Evolutionary conservation across 768 basidiomycete genomes (phyloP), one percentile per base, ranked within the genome.

Genomic region (Austroboletus festivus): DNA sequence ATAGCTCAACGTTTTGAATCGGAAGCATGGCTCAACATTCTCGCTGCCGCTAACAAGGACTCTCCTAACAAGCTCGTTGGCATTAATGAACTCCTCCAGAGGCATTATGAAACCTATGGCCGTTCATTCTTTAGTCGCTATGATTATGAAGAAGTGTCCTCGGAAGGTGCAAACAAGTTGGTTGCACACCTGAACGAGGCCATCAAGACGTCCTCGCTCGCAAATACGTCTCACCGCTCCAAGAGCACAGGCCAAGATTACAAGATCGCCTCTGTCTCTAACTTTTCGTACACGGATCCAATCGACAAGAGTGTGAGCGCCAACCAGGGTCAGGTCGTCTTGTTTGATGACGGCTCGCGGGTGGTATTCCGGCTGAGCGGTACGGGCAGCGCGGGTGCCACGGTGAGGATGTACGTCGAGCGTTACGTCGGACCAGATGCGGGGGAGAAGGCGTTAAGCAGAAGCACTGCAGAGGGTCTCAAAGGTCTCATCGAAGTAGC

Each of bases 121-220:
- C 91, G 96, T 51, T 93, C 86, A 41, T 98, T 96, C 83, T 99
- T 99, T 80, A 94, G 89, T 59, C 87, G 94, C 53, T 98, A 99
- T 70, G 96, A 99, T 72, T 99, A 99, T 73, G 96, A 99, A 67
- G 96, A 98, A 67, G 92, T 96, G 39, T 78, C 90, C 2, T 92
- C 93, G 0, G 89, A 88, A 31, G 91, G 89, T 26, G 96, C 96
- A 38, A 81, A 89, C 60, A 82, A 83, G 52, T 75, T 99, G 54
- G 92, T 98, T 61, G 78, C 77, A 28, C 76, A 83, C 62, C 72
- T 99, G 63, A 82, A 93, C 66, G 69, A 75, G 10, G 80, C 82
- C 31, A 82, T 95, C 68, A 72, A 79, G 51, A 73, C 78, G 6
- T 73, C 79, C 1, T 83, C 82, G 41, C 84, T 97, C 60, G 75